These are phyloP conservation scores for Chaetomiaceae sp. DNA, from an alignment of 2,329 filamentous ascomycete species.

Conservation along the genomic window DNA sequence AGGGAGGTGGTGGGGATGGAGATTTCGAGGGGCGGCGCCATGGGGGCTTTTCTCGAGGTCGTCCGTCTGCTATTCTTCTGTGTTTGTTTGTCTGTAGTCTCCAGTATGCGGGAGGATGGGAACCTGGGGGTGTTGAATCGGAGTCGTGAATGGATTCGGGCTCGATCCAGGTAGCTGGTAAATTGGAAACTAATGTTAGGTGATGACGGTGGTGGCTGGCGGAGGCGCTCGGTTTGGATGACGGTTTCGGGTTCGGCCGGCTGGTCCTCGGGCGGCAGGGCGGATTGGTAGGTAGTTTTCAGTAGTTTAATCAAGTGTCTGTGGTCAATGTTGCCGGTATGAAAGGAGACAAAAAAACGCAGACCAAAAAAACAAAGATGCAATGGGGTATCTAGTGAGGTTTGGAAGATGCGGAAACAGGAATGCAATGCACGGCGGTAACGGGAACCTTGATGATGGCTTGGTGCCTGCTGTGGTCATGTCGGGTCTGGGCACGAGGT, in stretches of 20 bases:
- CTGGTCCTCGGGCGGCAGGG: too few relatives aligned
- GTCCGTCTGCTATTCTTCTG: too few relatives aligned
- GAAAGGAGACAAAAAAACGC: not conserved
- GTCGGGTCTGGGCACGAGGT: slow-evolving; percentile 14
- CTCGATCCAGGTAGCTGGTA: too few relatives aligned
- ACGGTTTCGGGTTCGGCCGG: not conserved
- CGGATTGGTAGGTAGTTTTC: too few relatives aligned
- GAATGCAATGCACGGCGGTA: not conserved
- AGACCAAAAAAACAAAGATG: not conserved
- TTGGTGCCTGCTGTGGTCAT: slow-evolving; percentile 3
- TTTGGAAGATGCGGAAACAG: not conserved
- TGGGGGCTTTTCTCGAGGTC: not conserved
- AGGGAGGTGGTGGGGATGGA: slow-evolving; percentile 63
- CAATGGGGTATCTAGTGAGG: slow-evolving; percentile 6
- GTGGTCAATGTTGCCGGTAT: not conserved
- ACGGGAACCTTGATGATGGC: not conserved
- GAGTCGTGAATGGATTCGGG: too few relatives aligned
- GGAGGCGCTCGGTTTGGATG: not conserved
- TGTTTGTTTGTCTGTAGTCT: slow-evolving; percentile 36
- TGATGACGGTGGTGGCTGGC: too few relatives aligned
- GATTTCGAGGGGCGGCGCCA: slow-evolving; percentile 62
- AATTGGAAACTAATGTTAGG: too few relatives aligned
- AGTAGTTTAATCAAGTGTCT: too few relatives aligned
- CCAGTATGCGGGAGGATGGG: not conserved
- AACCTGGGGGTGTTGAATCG: not conserved